Base-by-base conservation (phyloP, 2,329 filamentous ascomycete species). In the Beauveria varroae region DNA sequence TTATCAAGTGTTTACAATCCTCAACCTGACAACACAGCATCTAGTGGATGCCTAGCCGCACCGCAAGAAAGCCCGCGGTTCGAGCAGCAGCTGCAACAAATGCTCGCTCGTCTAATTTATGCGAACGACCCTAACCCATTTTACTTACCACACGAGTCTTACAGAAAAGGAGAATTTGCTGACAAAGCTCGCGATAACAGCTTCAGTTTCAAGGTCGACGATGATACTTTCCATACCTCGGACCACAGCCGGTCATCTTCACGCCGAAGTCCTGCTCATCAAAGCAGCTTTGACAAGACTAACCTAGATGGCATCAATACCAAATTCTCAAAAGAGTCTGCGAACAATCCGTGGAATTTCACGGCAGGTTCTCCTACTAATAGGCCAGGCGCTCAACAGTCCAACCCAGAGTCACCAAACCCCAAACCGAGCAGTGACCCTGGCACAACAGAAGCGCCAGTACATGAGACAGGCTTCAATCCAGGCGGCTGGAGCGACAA, bases 271-370 rank as follows among this genome's bases (percentile, higher is more conserved):
- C 72, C 10, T 18, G 68, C 74, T n/a, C 68, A 73, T 22, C 71
- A 69, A 41, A 71, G 74, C 47, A 71, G 70, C 3, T 83, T 85
- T 63, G 68, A 74, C 44, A 78, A 78, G 63, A 79, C 72, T 61
- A 86, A 81, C 66, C 74, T 80, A 22, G 83, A 87, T 61, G 83
- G 81, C 57, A 87, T 87, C 65, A 84, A 85, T 70, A 87, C 84
- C 20, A 81, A 75, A 44, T 87, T 87, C 70, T 79, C 78, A 22
- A 74, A 80, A 4, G 78, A 79, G 16, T 79, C 84, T 22, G 70
- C 74, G 49, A 65, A 73, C 5, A 71, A 73, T 40, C 70, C 73
- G 22, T 83, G 77, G 78, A 74, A 80, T 60, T 85, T 85, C 64
- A 82, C 73, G 59, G 82, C 82, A 14, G 81, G 82, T 5, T 73